These are phyloP conservation scores for Penicillium olsonii DNA, from an alignment of 2,329 filamentous ascomycete species.

Conservation along the genomic window DNA sequence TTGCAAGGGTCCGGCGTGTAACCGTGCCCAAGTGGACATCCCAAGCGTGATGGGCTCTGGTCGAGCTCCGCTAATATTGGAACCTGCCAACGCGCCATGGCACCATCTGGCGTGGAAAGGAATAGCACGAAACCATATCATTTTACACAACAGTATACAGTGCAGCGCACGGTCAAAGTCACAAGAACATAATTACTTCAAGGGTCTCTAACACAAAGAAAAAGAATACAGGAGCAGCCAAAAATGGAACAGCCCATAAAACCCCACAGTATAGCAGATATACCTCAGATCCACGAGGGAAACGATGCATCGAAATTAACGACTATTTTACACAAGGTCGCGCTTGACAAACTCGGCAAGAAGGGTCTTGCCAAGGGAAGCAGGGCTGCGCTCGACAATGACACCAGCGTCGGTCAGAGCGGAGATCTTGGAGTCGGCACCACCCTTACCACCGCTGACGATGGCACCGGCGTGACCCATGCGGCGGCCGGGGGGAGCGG, in stretches of 20 bases:
- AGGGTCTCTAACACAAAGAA: conserved; percentile 38
- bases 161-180: conserved; percentile 21
- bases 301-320: conserved; percentile 17
- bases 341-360: conserved; percentile 94
- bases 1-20: too few relatives aligned
- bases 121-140: neutral
- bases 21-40: too few relatives aligned
- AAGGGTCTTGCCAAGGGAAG: conserved; percentile 86
- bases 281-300: conserved; percentile 21
- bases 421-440: conserved; percentile 96
- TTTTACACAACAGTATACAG: conserved; percentile 5
- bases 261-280: conserved; percentile 22
- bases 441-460: conserved; percentile 95
- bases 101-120: too few relatives aligned
- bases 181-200: conserved; percentile 38
- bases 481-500: conserved; percentile 88
- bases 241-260: conserved; percentile 21
- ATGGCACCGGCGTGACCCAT: conserved; percentile 99
- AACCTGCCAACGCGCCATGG: too few relatives aligned
- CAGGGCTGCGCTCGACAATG: conserved; percentile 92
- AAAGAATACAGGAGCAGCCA: conserved; percentile 31
- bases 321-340: conserved; percentile 75
- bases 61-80: too few relatives aligned
- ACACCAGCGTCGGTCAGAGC: conserved; percentile 92
- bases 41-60: too few relatives aligned